Percentiles rank a stretch among this genome's conserved stretches.
phyloP scores from a whole-genome alignment of 2,329 filamentous ascomycete genomes.

The Clonostachys chloroleuca region DNA sequence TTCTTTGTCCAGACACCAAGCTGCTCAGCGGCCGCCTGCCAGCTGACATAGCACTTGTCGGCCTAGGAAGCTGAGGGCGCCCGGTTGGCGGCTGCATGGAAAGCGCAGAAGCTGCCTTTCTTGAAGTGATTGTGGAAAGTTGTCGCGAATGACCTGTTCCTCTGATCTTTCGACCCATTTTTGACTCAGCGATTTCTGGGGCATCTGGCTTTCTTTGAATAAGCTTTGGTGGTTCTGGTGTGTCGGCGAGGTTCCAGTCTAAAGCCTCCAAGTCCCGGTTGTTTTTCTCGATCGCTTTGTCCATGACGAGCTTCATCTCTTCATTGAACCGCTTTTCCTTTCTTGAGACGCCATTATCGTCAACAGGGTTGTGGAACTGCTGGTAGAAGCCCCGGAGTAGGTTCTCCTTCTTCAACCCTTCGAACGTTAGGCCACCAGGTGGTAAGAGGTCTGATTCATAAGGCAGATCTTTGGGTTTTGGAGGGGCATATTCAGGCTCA shows the following conservation, averaged over 20 bases:
- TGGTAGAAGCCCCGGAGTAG: constrained; percentile 57
- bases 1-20: constrained; percentile 18
- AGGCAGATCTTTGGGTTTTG: constrained; percentile 53
- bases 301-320: constrained; percentile 41
- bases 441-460: constrained; percentile 70
- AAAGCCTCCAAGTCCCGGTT: constrained; percentile 60
- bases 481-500: constrained; percentile 88
- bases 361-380: constrained; percentile 58
- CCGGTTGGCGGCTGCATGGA: constrained; percentile 25
- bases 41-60: background rate
- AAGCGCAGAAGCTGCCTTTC: constrained; percentile 48
- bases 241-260: constrained; percentile 54
- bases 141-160: background rate
- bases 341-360: constrained; percentile 61
- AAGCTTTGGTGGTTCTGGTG: constrained; percentile 37
- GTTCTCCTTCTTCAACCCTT: constrained; percentile 54
- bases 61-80: constrained; percentile 6
- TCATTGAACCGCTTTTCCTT: constrained; percentile 57
- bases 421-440: constrained; percentile 48
- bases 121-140: constrained; percentile 28
- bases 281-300: constrained; percentile 63
- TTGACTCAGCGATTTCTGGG: constrained; percentile 1
- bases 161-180: constrained; percentile 4
- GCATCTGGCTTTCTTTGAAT: background rate
- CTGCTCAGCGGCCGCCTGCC: constrained; percentile 19